Evolutionary conservation across 345 rosid genomes (phyloP).

Genomic region (Salix caprea): DNA sequence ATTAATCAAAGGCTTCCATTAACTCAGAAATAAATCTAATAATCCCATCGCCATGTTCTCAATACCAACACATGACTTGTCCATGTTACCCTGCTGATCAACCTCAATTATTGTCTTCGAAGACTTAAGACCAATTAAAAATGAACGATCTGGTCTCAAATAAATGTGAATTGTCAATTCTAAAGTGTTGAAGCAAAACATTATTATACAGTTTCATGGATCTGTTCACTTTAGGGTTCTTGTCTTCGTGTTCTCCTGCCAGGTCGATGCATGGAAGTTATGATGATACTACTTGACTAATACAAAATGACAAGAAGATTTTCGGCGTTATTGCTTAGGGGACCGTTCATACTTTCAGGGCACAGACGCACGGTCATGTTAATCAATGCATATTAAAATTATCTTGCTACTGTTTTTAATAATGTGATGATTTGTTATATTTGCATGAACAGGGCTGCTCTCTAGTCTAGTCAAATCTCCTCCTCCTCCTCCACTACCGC

Average conservation of each 20-base stretch:
- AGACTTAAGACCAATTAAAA: neutral
- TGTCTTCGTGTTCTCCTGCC: neutral
- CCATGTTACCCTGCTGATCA: neutral
- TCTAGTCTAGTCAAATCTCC: neutral
- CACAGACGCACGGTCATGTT: neutral
- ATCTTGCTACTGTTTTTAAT: neutral
- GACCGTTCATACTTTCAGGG: neutral
- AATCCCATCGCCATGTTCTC: neutral
- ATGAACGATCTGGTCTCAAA: neutral
- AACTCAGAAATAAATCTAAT: neutral
- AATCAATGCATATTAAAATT: neutral
- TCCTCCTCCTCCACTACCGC: neutral
- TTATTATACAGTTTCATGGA: neutral
- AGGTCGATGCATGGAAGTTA: neutral
- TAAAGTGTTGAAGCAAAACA: neutral
- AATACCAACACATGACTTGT: neutral
- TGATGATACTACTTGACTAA: neutral
- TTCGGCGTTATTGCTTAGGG: neutral
- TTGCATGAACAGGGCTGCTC: neutral
- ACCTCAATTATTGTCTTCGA: neutral
- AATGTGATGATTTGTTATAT: neutral
- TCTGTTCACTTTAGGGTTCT: neutral
- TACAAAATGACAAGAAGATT: neutral
- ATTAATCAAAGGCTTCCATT: neutral
- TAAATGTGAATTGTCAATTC: neutral